Conservation (phyloP, 2,329 filamentous ascomycete species). For the Sclerotinia trifoliorum region DNA sequence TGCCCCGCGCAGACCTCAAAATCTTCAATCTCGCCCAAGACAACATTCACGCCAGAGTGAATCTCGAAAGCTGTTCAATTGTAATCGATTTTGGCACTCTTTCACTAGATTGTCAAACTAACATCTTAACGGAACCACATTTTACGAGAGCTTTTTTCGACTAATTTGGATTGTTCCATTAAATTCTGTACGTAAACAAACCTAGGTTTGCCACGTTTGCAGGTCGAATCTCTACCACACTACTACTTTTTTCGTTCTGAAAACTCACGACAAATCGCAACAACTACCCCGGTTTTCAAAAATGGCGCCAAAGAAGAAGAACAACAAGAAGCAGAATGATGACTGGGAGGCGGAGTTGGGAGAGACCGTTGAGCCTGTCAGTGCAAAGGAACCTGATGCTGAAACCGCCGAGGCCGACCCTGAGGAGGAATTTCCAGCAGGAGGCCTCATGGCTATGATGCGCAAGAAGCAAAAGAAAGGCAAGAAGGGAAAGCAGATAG, state of each 20-base stretch:
- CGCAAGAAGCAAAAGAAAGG: constrained; percentile 83
- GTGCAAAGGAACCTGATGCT: constrained; percentile 48
- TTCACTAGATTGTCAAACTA: constrained; percentile 21
- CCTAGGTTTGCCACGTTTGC: neutral
- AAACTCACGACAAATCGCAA: neutral
- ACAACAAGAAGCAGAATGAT: constrained; percentile 78
- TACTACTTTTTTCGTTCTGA: neutral
- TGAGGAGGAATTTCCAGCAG: constrained; percentile 49
- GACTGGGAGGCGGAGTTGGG: constrained; percentile 95
- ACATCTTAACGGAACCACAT: neutral
- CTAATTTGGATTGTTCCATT: neutral
- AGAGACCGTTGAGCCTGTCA: constrained; percentile 56
- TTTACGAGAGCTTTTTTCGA: neutral
- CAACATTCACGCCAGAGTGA: constrained; percentile 4
- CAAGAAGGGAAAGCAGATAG: constrained; percentile 54
- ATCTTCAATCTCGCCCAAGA: constrained; percentile 9
- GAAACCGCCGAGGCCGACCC: constrained; percentile 51
- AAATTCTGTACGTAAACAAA: neutral
- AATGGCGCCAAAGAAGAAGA: constrained; percentile 97
- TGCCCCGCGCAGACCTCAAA: constrained; percentile 21
- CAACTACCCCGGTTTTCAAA: constrained; percentile 36
- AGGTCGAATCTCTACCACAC: neutral
- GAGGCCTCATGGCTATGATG: constrained; percentile 74
- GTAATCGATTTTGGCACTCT: constrained; percentile 20
- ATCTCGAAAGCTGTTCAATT: constrained; percentile 10